A percentile compares a stretch with the other conserved stretches of the same genome.
Evolutionary conservation across 1,139 yeast species (phyloP).

Genomic region (Barnettozyma hawaiiensis): DNA sequence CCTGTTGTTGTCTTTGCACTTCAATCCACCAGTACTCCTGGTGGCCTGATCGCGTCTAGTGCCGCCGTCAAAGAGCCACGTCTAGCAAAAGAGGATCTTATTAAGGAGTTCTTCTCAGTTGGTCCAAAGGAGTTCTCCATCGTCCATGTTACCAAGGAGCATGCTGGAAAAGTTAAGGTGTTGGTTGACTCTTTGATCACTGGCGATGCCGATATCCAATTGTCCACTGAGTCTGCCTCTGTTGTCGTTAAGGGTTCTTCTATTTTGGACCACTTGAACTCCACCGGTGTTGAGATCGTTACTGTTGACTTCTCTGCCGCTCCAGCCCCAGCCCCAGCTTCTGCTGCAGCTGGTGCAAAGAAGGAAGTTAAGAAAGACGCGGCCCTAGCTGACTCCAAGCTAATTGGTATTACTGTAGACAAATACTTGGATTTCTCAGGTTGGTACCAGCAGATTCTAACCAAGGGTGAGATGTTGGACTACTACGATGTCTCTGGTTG

Average conservation of each 20-base stretch:
- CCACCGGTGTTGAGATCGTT: constrained; percentile 47
- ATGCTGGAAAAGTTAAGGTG: constrained; percentile 60
- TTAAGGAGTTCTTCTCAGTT: constrained; percentile 57
- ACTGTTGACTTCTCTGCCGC: constrained; percentile 27
- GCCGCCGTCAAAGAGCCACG: constrained; percentile 82
- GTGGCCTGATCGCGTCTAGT: constrained; percentile 55
- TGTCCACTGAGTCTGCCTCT: constrained; percentile 55
- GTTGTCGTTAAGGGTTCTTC: constrained; percentile 51
- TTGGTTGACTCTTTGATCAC: constrained; percentile 54
- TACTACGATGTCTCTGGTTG: constrained; percentile 99
- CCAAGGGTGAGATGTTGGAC: constrained; percentile 97
- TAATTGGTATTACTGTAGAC: constrained; percentile 94
- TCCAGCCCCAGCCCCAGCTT: constrained; percentile 19
- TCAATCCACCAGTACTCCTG: constrained; percentile 64
- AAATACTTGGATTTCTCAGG: constrained; percentile 88
- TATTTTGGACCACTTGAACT: constrained; percentile 46
- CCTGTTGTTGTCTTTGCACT: constrained; percentile 81
- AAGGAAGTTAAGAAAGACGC: constrained; percentile 26
- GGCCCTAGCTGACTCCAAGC: constrained; percentile 76
- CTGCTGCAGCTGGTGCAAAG: constrained; percentile 14
- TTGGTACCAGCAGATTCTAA: constrained; percentile 94
- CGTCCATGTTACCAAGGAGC: constrained; percentile 49
- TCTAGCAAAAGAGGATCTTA: constrained; percentile 77
- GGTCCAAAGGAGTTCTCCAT: constrained; percentile 63
- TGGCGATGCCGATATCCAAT: constrained; percentile 37